phyloP scores from a whole-genome alignment of 768 basidiomycete species.

The Mycena metata region DNA sequence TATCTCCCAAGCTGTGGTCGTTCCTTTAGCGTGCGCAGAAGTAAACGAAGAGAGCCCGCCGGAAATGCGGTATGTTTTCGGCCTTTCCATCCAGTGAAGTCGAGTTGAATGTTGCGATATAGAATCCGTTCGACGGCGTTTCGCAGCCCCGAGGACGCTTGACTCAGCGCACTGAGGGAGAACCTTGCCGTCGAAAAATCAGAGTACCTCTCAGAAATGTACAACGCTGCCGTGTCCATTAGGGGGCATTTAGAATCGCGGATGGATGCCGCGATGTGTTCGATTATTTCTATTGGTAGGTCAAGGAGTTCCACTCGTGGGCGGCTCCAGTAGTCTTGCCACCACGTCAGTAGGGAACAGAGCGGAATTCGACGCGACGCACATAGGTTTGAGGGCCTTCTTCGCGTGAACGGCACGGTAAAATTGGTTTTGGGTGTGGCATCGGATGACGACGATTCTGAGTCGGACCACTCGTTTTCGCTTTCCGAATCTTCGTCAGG shows the following conservation, averaged over 20 bases:
- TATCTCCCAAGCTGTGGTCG: slow-evolving; percentile 44
- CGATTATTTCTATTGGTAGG: slow-evolving; percentile 46
- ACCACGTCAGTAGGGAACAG: not conserved
- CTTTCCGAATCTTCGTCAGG: slow-evolving; percentile 20
- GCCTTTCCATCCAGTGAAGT: slow-evolving; percentile 49
- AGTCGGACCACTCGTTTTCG: slow-evolving; percentile 23
- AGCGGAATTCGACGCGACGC: not conserved
- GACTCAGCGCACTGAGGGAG: slow-evolving; percentile 42
- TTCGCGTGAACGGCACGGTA: not conserved
- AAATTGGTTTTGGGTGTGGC: not conserved
- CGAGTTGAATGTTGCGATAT: slow-evolving; percentile 47
- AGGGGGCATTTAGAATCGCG: slow-evolving; percentile 37
- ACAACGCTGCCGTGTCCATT: slow-evolving; percentile 44
- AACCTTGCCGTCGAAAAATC: slow-evolving; percentile 46
- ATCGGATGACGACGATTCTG: slow-evolving; percentile 22
- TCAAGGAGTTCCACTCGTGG: slow-evolving; percentile 44
- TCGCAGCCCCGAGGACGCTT: slow-evolving; percentile 41
- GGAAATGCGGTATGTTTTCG: slow-evolving; percentile 47
- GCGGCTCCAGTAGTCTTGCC: slow-evolving; percentile 28
- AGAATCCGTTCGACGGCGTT: slow-evolving; percentile 43
- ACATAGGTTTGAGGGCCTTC: slow-evolving; percentile 17
- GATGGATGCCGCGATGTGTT: slow-evolving; percentile 43
- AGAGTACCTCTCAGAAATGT: slow-evolving; percentile 45
- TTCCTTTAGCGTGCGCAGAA: slow-evolving; percentile 43
- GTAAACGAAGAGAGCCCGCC: slow-evolving; percentile 44